Evolutionary conservation across 345 rosid genomes (phyloP), one percentile per base, ranked within the genome.

Genomic region (Lenwebbia sp.): DNA sequence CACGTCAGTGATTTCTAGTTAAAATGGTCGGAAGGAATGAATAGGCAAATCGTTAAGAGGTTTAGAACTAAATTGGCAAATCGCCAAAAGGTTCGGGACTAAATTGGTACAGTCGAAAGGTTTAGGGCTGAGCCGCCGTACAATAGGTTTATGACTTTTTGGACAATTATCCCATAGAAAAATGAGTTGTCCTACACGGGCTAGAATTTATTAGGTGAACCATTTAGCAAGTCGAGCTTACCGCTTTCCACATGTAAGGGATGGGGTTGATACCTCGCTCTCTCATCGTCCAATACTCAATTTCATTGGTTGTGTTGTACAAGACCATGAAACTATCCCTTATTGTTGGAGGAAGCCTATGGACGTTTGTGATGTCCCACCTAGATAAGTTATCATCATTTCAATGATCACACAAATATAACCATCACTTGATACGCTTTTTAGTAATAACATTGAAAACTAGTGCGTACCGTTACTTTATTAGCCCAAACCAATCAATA

Each of bases 241-340:
- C 87, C 85, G 14, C 30, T 88, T 88, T 82, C 2, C 85, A 78
- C n/a, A 87, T 7, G 54, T 58, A 85, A 51, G 89, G 89, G 22
- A 85, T 85, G 10, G 60, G 9, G 83, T 85, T 85, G 83, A 88
- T 60, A 47, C 84, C 86, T 15, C 19, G 53, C 26, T 88, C 86
- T 30, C 70, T 82, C 60, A 88, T 54, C 0, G 21, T 15, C 84
- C 51, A 15, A 82, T 65, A 75, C 7, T 87, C 87, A 28, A 88
- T 23, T 75, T 88, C 89, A 4, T 88, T 88, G 47, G 75, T 85
- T 13, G 89, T 85, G 62, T 88, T 88, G 84, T 9, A 85, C 37
- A 85, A 33, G 14, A 87, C 54, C 19, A 88, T 40, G 10, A 85
- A 82, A 15, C 84, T 57, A 13, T 65, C 15, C 40, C 53, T 85